Evolutionary conservation across 805 yeast genomes (phyloP), one percentile per base, ranked within the genome.

Genomic region (Saturnispora bothae): DNA sequence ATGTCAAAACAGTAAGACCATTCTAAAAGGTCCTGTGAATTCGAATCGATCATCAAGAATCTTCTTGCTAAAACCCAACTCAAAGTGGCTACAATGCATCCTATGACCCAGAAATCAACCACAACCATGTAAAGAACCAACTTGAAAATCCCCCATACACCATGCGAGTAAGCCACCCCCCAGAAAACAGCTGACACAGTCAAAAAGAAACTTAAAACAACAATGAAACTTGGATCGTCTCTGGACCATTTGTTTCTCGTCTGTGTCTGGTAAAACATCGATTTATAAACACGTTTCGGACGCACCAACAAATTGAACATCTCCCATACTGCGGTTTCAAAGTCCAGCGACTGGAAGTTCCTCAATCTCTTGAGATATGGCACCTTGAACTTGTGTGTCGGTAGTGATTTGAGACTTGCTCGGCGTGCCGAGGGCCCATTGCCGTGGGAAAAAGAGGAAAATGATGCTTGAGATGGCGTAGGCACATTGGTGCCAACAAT

Each of bases 1-100:
- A 86, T 78, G 52, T 86, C 96, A 54, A 88, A 88, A 61, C 96
- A 85, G 55, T 84, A 86, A 1, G 89, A 86, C 96, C 96, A 88
- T 54, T 88, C 96, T 38, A 84, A 61, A 29, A 66, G 61, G 45
- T 51, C 52, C 12, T 30, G 16, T 36, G 47, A 43, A 5, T 27
- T 40, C 2, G 43, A 39, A 25, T 48, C 41, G 23, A 45, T 49
- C 23, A 52, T 17, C 47, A 83, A 67, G 40, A 83, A 68, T 47
- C 68, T 69, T 51, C 81, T 81, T 22, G 85, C 76, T 28, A 83
- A 50, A 13, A 75, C 46, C 94, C 94, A 88, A 16, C 78, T 75
- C 12, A 74, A 42, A 2, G 94, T 77, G 8, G 96, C 74, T 14
- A 84, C 66, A 4, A 78, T 55, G 3, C 71, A 55, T 0, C 96